Percentiles rank a stretch among this genome's conserved stretches.
Evolutionary conservation across 78 protist species (phyloP).

Genomic region (Monosiga brevicollis): DNA sequence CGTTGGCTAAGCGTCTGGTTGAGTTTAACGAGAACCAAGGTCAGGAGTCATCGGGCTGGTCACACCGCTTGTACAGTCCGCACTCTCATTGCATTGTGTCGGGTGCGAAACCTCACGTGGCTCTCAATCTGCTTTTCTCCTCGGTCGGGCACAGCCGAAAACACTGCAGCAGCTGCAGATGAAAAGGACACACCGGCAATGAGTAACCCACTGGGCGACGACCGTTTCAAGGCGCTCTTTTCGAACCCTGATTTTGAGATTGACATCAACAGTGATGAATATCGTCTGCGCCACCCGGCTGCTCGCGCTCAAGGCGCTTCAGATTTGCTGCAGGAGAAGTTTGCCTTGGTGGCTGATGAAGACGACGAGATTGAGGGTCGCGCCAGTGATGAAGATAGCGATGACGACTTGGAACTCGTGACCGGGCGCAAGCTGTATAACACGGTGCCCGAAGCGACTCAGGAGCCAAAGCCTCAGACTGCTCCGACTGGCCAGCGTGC

Average conservation of each 20-base stretch:
- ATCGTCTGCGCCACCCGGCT: not conserved
- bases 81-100: slow-evolving; percentile 22
- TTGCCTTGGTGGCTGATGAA: not conserved
- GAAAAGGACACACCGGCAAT: not conserved
- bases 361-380: not conserved
- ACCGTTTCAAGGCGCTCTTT: slow-evolving; percentile 38
- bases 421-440: not conserved
- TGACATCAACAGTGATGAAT: slow-evolving; percentile 27
- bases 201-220: slow-evolving; percentile 16
- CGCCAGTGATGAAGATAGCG: not conserved
- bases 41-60: not conserved
- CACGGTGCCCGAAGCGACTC: not conserved
- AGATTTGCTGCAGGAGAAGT: not conserved
- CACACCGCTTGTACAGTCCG: not conserved
- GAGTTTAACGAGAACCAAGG: not conserved
- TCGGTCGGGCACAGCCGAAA: not conserved
- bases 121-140: slow-evolving; percentile 19
- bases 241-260: slow-evolving; percentile 17
- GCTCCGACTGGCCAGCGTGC: not conserved
- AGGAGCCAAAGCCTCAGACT: not conserved
- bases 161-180: slow-evolving; percentile 9
- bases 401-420: not conserved
- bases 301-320: not conserved
- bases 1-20: slow-evolving; percentile 30
- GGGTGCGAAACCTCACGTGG: slow-evolving; percentile 8